A percentile compares a stretch with the other conserved stretches of the same genome.
phyloP scores from a whole-genome alignment of 805 yeast species.

The Metschnikowia reukaufii region DNA sequence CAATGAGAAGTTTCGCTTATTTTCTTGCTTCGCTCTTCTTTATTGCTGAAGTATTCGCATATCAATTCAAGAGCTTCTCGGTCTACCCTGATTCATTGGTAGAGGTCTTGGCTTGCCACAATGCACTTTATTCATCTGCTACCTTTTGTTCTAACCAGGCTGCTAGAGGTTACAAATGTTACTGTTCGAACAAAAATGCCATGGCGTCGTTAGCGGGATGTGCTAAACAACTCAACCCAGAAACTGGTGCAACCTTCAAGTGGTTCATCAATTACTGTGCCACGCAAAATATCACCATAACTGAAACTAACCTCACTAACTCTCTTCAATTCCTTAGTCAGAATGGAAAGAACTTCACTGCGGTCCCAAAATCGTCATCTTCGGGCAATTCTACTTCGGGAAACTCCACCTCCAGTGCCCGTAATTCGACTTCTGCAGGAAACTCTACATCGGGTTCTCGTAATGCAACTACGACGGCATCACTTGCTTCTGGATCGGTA shows the following conservation, averaged over 20 bases:
- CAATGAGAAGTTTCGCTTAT: conserved; percentile 2
- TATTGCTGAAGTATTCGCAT: background rate
- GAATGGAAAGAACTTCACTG: conserved; percentile 8
- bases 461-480: background rate
- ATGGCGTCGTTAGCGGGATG: conserved; percentile 13
- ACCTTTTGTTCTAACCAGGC: conserved; percentile 3
- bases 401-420: background rate
- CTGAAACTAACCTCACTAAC: background rate
- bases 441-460: background rate
- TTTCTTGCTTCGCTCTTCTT: background rate
- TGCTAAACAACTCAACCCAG: background rate
- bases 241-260: background rate
- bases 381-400: conserved; percentile 1
- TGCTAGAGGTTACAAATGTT: conserved; percentile 2
- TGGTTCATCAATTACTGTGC: conserved; percentile 5
- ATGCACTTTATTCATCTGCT: conserved; percentile 5
- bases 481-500: background rate
- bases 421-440: background rate
- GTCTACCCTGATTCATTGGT: conserved; percentile 3
- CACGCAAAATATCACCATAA: background rate
- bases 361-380: background rate
- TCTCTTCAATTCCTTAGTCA: conserved; percentile 2
- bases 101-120: conserved; percentile 3
- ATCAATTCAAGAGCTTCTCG: conserved; percentile 3
- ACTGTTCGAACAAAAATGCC: conserved; percentile 8